These are phyloP conservation scores for Torulaspora pretoriensis DNA, from an alignment of 1,139 yeast genomes.

Conservation along the genomic window DNA sequence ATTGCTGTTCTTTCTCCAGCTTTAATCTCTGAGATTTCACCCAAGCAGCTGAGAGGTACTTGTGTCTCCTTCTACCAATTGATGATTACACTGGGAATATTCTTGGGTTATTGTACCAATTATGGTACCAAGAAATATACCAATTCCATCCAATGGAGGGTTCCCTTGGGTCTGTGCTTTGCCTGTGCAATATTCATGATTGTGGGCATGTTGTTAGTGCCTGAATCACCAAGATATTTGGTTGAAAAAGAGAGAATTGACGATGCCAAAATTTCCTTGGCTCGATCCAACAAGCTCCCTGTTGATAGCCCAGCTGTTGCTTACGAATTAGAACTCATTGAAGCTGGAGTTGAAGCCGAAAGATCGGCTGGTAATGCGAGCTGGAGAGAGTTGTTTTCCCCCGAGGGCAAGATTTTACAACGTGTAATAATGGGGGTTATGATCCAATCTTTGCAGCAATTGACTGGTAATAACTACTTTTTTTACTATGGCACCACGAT, in stretches of 20 bases:
- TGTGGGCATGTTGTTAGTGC: constrained; percentile 6
- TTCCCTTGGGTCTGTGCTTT: constrained; percentile 6
- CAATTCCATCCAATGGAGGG: constrained; percentile 6
- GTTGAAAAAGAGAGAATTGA: constrained; percentile 4
- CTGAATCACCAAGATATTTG: constrained; percentile 8
- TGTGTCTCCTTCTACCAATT: constrained; percentile 7
- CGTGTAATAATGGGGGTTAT: constrained; percentile 8
- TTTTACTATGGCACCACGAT: constrained; percentile 8
- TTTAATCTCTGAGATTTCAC: constrained; percentile 7
- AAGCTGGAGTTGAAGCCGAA: constrained; percentile 7
- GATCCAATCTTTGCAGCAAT: constrained; percentile 7
- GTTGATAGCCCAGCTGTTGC: constrained; percentile 3
- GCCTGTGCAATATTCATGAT: constrained; percentile 8
- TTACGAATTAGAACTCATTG: constrained; percentile 1
- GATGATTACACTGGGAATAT: constrained; percentile 8
- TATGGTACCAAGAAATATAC: constrained; percentile 3
- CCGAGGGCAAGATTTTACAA: constrained; percentile 4
- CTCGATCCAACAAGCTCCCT: constrained; percentile 4
- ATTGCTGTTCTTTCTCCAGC: constrained; percentile 8
- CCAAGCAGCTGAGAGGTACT: constrained; percentile 8
- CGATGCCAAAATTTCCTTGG: constrained; percentile 5
- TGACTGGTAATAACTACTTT: constrained; percentile 8
- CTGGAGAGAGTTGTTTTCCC: constrained; percentile 4
- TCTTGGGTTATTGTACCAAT: constrained; percentile 7
- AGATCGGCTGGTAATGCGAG: constrained; percentile 4